Conservation (phyloP, 345 rosid species). For the Moricandia moricandioides region DNA sequence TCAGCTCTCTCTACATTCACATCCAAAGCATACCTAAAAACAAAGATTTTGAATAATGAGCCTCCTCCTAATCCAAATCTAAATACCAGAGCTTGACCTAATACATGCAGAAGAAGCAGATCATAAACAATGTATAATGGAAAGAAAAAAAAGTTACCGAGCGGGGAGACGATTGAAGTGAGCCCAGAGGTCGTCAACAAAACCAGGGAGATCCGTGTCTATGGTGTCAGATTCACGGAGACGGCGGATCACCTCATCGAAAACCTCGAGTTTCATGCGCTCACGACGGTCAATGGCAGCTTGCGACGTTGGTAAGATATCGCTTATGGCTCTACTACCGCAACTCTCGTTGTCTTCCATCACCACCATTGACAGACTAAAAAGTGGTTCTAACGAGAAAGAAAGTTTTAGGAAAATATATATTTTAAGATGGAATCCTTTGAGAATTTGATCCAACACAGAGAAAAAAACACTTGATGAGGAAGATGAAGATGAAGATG, state of each 20-base stretch:
- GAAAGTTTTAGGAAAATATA: neutral
- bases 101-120: neutral
- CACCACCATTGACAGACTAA: conserved; percentile 44
- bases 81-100: neutral
- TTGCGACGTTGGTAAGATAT: conserved; percentile 40
- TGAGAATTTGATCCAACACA: neutral
- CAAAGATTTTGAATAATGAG: neutral
- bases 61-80: neutral
- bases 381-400: neutral
- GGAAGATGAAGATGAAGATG: neutral
- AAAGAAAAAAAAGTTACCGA: conserved; percentile 44
- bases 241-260: conserved; percentile 67
- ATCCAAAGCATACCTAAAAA: conserved; percentile 83
- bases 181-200: conserved; percentile 81
- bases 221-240: conserved; percentile 50
- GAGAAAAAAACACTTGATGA: neutral
- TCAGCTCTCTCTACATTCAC: conserved; percentile 97
- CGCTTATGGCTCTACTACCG: conserved; percentile 50
- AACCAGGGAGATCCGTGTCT: conserved; percentile 60
- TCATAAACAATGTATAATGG: neutral
- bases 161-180: conserved; percentile 93
- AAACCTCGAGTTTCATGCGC: conserved; percentile 63
- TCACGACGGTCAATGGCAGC: conserved; percentile 49
- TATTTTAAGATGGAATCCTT: conserved; percentile 2
- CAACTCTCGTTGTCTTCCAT: conserved; percentile 71